phyloP scores from a whole-genome alignment of 805 yeast genomes.

The Pichia eremophila region DNA sequence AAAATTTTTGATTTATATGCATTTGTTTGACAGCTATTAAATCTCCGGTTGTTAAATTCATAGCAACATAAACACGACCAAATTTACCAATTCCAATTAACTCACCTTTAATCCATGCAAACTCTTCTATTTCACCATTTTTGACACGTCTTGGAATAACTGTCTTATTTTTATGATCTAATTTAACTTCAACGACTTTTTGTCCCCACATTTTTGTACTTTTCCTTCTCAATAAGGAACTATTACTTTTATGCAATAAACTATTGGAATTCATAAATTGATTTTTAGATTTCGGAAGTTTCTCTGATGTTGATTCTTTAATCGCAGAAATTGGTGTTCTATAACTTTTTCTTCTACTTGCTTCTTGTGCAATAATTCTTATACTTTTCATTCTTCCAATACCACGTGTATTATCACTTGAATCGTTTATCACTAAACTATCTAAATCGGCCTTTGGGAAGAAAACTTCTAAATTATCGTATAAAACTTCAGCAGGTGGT shows the following conservation, averaged over 20 bases:
- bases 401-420: slow-evolving; percentile 28
- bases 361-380: slow-evolving; percentile 89
- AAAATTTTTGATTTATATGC: slow-evolving; percentile 41
- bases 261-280: not conserved
- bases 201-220: slow-evolving; percentile 99
- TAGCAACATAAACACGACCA: slow-evolving; percentile 85
- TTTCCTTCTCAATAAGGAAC: slow-evolving; percentile 47
- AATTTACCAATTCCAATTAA: slow-evolving; percentile 93
- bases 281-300: not conserved
- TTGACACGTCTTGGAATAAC: slow-evolving; percentile 3
- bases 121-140: slow-evolving; percentile 60
- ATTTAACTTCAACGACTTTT: slow-evolving; percentile 74
- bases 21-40: slow-evolving; percentile 99
- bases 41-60: slow-evolving; percentile 94
- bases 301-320: slow-evolving; percentile 30
- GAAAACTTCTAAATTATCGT: slow-evolving; percentile 81
- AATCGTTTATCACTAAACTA: slow-evolving; percentile 73
- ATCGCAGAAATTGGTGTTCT: not conserved
- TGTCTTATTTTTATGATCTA: slow-evolving; percentile 42
- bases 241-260: slow-evolving; percentile 2
- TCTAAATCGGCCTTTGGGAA: slow-evolving; percentile 92
- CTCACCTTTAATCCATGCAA: slow-evolving; percentile 98
- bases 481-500: slow-evolving; percentile 92
- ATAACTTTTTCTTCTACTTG: slow-evolving; percentile 40
- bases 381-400: slow-evolving; percentile 78